Conservation (phyloP, 2,329 filamentous ascomycete species). For the Diaporthe capsici region DNA sequence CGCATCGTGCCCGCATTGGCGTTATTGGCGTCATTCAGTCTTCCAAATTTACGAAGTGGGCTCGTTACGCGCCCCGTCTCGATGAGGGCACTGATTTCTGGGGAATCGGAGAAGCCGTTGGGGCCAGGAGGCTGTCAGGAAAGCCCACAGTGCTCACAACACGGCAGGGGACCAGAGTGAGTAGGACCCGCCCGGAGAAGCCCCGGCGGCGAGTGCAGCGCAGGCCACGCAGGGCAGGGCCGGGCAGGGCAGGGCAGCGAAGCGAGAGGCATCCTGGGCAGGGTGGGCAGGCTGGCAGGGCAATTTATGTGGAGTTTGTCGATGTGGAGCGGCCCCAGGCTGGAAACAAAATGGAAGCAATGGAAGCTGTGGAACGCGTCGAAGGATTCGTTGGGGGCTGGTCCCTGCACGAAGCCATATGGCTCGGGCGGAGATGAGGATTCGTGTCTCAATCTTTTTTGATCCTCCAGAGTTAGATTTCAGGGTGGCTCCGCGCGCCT, state of each 20-base stretch:
- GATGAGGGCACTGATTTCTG: conserved; percentile 39
- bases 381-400: conserved; percentile 39
- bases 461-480: conserved; percentile 38
- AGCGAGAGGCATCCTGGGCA: conserved; percentile 21
- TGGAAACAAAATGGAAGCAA: conserved; percentile 42
- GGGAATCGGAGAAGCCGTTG: conserved; percentile 43
- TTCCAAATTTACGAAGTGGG: conserved; percentile 39
- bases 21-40: conserved; percentile 17
- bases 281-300: conserved; percentile 12
- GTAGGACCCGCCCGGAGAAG: conserved; percentile 36
- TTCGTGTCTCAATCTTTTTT: conserved; percentile 39
- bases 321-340: conserved; percentile 33
- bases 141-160: conserved; percentile 39
- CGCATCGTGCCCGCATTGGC: conserved; percentile 34
- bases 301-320: conserved; percentile 15
- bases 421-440: conserved; percentile 41
- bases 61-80: conserved; percentile 33
- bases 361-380: conserved; percentile 41
- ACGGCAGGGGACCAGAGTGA: conserved; percentile 26
- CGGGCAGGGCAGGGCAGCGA: conserved; percentile 21
- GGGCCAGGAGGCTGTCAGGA: conserved; percentile 36
- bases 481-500: conserved; percentile 34
- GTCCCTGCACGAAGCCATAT: conserved; percentile 39
- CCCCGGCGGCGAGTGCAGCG: conserved; percentile 33
- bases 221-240: conserved; percentile 29